Conservation (phyloP, 2,329 filamentous ascomycete genomes). For the Sarocladiaceae sp. region DNA sequence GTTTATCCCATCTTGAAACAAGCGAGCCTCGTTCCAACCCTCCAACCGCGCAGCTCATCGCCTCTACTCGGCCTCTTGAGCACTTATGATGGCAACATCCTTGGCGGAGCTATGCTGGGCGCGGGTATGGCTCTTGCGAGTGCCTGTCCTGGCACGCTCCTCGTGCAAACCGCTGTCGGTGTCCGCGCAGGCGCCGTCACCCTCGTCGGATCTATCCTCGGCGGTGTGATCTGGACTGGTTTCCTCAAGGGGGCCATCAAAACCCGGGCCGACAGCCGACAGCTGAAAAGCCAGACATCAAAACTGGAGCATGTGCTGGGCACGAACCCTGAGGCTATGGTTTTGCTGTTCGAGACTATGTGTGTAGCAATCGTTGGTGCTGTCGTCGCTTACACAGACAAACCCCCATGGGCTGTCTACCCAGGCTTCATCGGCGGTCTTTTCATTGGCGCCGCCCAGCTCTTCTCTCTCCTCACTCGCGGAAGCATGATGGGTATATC, state of each 20-base stretch:
- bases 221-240: slow-evolving; percentile 47
- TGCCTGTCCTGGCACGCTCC: slow-evolving; percentile 59
- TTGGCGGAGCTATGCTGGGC: slow-evolving; percentile 57
- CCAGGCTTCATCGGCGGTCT: slow-evolving; percentile 48
- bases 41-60: slow-evolving; percentile 44
- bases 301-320: slow-evolving; percentile 36
- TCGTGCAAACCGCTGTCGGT: slow-evolving; percentile 52
- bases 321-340: slow-evolving; percentile 25
- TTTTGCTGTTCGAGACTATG: slow-evolving; percentile 37
- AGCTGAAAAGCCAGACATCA: slow-evolving; percentile 20
- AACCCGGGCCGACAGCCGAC: slow-evolving; percentile 18
- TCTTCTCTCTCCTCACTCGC: slow-evolving; percentile 47
- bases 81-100: slow-evolving; percentile 56
- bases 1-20: slow-evolving; percentile 39
- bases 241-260: slow-evolving; percentile 31
- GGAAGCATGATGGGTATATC: slow-evolving; percentile 54
- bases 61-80: slow-evolving; percentile 44
- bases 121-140: slow-evolving; percentile 61
- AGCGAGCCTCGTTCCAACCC: slow-evolving; percentile 30
- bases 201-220: slow-evolving; percentile 47
- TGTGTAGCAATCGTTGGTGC: slow-evolving; percentile 34
- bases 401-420: slow-evolving; percentile 1
- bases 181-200: slow-evolving; percentile 45
- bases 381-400: slow-evolving; percentile 23
- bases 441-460: slow-evolving; percentile 51